phyloP scores from a whole-genome alignment of 208 protist genomes.

The Crithidia mellificae region DNA sequence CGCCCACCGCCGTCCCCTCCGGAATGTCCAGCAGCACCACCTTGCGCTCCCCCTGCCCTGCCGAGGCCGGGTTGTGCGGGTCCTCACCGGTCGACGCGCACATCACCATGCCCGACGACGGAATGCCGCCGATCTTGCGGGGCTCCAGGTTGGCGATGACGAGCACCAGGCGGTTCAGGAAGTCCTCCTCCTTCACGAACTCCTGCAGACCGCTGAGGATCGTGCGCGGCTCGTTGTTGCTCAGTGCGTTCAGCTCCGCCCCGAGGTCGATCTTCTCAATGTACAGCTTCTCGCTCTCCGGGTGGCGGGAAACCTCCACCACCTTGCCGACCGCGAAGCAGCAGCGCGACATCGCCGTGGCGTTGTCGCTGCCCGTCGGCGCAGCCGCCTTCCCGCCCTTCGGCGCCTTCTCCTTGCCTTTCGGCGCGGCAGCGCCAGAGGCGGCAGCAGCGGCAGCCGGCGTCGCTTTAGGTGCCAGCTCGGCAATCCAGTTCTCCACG shows the following conservation, averaged over 20 bases:
- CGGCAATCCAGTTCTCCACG: constrained; percentile 76
- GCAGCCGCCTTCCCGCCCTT: constrained; percentile 23
- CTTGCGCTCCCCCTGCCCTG: constrained; percentile 44
- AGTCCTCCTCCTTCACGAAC: constrained; percentile 80
- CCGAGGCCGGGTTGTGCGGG: constrained; percentile 44
- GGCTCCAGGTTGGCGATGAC: constrained; percentile 94
- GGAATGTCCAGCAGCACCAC: constrained; percentile 89
- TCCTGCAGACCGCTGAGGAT: constrained; percentile 92
- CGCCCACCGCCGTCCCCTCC: constrained; percentile 81
- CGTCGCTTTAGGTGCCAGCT: constrained; percentile 47
- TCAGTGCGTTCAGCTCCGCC: constrained; percentile 66
- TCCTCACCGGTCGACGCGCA: constrained; percentile 76
- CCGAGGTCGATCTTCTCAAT: constrained; percentile 95
- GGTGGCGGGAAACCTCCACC: constrained; percentile 82
- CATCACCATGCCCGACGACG: constrained; percentile 93
- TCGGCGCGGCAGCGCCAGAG: constrained; percentile 12
- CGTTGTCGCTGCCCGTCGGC: constrained; percentile 23
- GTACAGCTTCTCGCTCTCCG: constrained; percentile 89
- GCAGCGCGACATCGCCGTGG: constrained; percentile 81
- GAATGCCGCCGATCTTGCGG: constrained; percentile 89
- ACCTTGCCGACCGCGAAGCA: constrained; percentile 90
- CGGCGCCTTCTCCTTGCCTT: constrained; percentile 24
- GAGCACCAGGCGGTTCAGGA: constrained; percentile 82
- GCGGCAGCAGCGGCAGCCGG: constrained; percentile 23
- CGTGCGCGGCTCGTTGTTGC: constrained; percentile 72